These are phyloP conservation scores for Blumeriella jaapii DNA, from an alignment of 2,329 filamentous ascomycete species.

Conservation along the genomic window DNA sequence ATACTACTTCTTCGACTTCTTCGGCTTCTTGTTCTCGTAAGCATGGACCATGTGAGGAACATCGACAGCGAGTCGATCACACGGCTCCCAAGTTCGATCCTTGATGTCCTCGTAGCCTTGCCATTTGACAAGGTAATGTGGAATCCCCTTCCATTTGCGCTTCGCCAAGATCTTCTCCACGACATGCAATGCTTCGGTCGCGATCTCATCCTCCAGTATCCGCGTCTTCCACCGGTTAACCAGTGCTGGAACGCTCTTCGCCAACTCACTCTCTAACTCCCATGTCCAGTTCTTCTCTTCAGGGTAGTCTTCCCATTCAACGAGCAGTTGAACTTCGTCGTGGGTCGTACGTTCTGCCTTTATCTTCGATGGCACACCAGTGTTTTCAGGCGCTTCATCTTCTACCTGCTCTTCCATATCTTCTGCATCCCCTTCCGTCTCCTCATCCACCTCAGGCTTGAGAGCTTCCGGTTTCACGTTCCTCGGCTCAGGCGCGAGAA, in stretches of 20 bases:
- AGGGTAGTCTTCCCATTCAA: conserved; percentile 15
- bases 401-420: not conserved
- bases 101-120: conserved; percentile 11
- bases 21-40: conserved; percentile 1
- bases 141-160: conserved; percentile 7
- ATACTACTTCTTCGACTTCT: conserved; percentile 4
- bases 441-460: not conserved
- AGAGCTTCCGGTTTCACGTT: conserved; percentile 5
- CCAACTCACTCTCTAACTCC: conserved; percentile 9
- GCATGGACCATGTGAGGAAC: conserved; percentile 2
- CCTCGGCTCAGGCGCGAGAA: not conserved
- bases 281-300: conserved; percentile 15
- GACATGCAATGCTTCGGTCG: conserved; percentile 3
- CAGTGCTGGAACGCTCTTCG: conserved; percentile 8
- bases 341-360: conserved; percentile 8
- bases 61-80: conserved; percentile 9
- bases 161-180: conserved; percentile 13
- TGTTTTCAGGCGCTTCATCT: not conserved
- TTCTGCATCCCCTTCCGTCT: not conserved
- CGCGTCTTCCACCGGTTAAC: conserved; percentile 7
- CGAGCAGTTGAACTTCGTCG: conserved; percentile 9
- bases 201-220: not conserved
- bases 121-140: conserved; percentile 16
- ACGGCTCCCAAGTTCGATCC: conserved; percentile 18
- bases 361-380: conserved; percentile 5